Conservation (phyloP, 345 rosid species). For the Triadica sebifera region DNA sequence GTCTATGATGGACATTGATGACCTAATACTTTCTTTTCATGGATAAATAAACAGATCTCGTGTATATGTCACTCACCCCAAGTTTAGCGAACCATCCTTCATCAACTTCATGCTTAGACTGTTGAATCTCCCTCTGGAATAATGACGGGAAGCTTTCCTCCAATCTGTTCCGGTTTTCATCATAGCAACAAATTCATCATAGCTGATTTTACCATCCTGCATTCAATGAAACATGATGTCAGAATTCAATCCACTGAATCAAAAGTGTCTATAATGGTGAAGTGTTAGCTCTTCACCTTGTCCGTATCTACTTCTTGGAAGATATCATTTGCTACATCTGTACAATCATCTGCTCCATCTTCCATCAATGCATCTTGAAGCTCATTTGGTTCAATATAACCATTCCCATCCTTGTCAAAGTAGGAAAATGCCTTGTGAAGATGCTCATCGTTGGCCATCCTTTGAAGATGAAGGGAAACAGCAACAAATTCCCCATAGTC, state of each 20-base stretch:
- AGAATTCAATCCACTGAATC: conserved; percentile 7
- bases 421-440: conserved; percentile 93
- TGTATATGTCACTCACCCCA: conserved; percentile 56
- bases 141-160: conserved; percentile 99
- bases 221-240: conserved; percentile 14
- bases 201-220: conserved; percentile 98
- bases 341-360: conserved; percentile 92
- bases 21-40: conserved; percentile 23
- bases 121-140: conserved; percentile 98
- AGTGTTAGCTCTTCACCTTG: conserved; percentile 52
- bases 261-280: not conserved
- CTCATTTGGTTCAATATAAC: conserved; percentile 86
- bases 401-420: conserved; percentile 93
- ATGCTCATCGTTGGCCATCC: conserved; percentile 96
- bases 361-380: conserved; percentile 89
- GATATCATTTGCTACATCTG: conserved; percentile 89
- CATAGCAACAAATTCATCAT: conserved; percentile 95
- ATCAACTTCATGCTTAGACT: conserved; percentile 92
- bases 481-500: conserved; percentile 95
- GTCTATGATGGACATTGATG: conserved; percentile 24
- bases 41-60: conserved; percentile 19
- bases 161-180: conserved; percentile 99
- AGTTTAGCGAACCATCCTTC: conserved; percentile 94
- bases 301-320: conserved; percentile 99
- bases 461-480: conserved; percentile 83